These are phyloP conservation scores for Chaetoscypha palmicola DNA, from an alignment of 2,329 filamentous ascomycete genomes.

Conservation along the genomic window DNA sequence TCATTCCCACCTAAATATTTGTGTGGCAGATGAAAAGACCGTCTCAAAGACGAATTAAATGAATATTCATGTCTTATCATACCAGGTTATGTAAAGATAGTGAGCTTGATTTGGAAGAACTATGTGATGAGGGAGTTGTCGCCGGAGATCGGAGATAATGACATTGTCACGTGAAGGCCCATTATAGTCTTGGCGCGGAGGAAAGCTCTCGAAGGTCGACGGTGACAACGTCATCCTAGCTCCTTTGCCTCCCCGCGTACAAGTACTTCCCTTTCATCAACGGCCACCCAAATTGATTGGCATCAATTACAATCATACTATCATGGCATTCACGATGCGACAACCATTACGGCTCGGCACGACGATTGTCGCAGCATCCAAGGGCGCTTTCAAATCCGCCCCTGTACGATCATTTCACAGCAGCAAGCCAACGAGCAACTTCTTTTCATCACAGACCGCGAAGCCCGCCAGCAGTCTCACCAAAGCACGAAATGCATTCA, in stretches of 20 bases:
- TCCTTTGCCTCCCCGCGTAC: neutral
- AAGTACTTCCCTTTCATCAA: neutral
- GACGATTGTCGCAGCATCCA: constrained; percentile 44
- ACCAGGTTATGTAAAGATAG: too few relatives aligned
- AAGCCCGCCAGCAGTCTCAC: constrained; percentile 37
- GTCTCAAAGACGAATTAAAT: too few relatives aligned
- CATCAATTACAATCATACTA: neutral
- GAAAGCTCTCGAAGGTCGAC: constrained; percentile 2
- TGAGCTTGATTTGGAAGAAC: too few relatives aligned
- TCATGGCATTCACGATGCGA: constrained; percentile 58
- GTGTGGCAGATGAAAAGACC: too few relatives aligned
- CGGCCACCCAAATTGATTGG: neutral
- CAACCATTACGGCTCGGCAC: constrained; percentile 57
- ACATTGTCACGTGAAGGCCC: neutral
- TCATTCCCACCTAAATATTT: too few relatives aligned
- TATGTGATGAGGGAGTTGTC: too few relatives aligned
- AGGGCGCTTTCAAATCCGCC: constrained; percentile 41
- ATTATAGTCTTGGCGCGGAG: neutral
- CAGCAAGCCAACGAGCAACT: constrained; percentile 33
- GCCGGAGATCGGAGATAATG: neutral
- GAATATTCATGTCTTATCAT: too few relatives aligned
- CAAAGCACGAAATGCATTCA: constrained; percentile 53
- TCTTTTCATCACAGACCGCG: constrained; percentile 39
- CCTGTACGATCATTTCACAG: constrained; percentile 54
- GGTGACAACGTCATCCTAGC: neutral